Evolutionary conservation across 768 basidiomycete species (phyloP), one percentile per base, ranked within the genome.

Genomic region (Hericium rajendrae): DNA sequence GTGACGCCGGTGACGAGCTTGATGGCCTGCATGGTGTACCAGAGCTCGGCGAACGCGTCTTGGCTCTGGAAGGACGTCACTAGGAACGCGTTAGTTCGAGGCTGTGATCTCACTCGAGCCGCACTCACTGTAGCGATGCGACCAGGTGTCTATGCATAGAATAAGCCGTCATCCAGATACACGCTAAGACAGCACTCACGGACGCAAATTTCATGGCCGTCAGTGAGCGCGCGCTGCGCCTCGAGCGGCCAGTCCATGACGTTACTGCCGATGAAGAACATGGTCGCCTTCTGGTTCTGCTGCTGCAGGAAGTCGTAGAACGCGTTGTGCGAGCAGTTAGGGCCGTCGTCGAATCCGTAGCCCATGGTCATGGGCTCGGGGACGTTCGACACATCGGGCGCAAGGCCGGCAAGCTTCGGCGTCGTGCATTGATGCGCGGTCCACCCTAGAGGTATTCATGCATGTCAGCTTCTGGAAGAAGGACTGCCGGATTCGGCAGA

Each of bases 21-120:
- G 53, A 85, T 77, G 1, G 73, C 71, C 73, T 83, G 61, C 61
- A 82, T 73, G 0, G 60, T 82, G 70, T 88, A 92, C 58, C 84
- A 89, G 16, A 92, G 73, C 68, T 91, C 88, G 3, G 88, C 88
- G 57, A 90, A 88, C 4, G 81, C 85, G 59, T 85, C 72, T 61
- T 80, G 72, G 65, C 83, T 90, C 9, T 76, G 69, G 43, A 85
- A 73, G 2, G 80, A 65, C 0, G 85, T 85, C 80, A 78, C 82
- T 83, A 56, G 1, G 18, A 32, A 52, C 5, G 11, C 13, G n/a
- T 41, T 26, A 1, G 13, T 11, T 9, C 20, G 5, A 32, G 22
- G 22, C 22, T 22, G 22, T 41, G 9, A 41, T 13, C 40, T 13
- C 18, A 13, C 39, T 16, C 10, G 39, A 13, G 40, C 40, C 6